Conservation (phyloP, 2,329 filamentous ascomycete species). For the Penicillium sp. region DNA sequence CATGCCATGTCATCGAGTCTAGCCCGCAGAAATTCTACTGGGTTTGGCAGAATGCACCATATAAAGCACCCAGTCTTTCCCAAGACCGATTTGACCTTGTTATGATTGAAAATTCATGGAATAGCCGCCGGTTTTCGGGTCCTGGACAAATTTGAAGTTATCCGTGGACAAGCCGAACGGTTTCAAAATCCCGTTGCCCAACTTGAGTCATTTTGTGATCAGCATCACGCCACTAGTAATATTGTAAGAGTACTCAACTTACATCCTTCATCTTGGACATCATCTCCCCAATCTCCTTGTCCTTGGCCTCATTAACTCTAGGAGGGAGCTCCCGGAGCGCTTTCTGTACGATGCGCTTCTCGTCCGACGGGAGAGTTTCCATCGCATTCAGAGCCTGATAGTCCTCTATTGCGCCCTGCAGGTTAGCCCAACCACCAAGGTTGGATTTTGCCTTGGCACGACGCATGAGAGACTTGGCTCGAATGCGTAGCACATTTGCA, state of each 20-base stretch:
- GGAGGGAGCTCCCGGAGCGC: constrained; percentile 68
- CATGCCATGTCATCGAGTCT: no score
- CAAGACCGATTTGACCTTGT: constrained; percentile 1
- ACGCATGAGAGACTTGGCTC: constrained; percentile 79
- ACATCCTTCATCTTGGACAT: constrained; percentile 91
- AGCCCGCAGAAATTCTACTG: neutral
- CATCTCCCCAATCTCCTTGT: constrained; percentile 92
- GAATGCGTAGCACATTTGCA: constrained; percentile 72
- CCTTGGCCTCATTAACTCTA: constrained; percentile 73
- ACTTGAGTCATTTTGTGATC: constrained; percentile 38
- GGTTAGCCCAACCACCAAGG: constrained; percentile 73
- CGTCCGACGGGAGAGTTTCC: constrained; percentile 63
- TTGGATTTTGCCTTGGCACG: constrained; percentile 72
- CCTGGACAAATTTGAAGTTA: constrained; percentile 92
- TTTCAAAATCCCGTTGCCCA: constrained; percentile 89
- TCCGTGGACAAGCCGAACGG: constrained; percentile 93
- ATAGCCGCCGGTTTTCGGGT: constrained; percentile 86
- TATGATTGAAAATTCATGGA: constrained; percentile 76
- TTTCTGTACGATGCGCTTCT: constrained; percentile 66
- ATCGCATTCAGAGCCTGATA: constrained; percentile 68
- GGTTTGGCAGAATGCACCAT: neutral
- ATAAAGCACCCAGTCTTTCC: neutral
- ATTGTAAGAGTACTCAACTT: constrained; percentile 33
- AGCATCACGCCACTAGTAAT: constrained; percentile 1
- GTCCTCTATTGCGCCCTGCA: constrained; percentile 78